Percentiles rank a stretch among this genome's conserved stretches.
phyloP scores from a whole-genome alignment of 768 basidiomycete genomes.

The Lentinula raphanica region DNA sequence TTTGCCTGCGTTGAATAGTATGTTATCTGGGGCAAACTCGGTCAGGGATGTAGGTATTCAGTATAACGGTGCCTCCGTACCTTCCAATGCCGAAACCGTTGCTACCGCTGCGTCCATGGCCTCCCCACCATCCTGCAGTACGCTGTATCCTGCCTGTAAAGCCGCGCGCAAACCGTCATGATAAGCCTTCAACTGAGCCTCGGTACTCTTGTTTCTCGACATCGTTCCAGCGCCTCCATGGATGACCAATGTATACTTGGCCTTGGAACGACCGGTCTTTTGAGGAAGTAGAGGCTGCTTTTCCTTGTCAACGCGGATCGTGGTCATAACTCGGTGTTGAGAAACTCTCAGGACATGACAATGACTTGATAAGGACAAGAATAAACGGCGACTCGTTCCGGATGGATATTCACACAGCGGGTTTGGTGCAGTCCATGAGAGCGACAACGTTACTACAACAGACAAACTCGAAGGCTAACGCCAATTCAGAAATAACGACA shows the following conservation, averaged over 20 bases:
- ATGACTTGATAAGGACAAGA: neutral
- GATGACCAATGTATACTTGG: conserved; percentile 46
- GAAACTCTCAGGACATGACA: neutral
- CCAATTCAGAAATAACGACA: neutral
- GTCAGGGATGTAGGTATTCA: no score
- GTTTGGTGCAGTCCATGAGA: neutral
- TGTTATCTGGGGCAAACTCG: conserved; percentile 45
- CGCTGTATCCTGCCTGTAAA: conserved; percentile 54
- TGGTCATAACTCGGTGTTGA: neutral
- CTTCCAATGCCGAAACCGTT: conserved; percentile 71
- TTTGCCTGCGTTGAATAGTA: conserved; percentile 74
- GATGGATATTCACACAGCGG: neutral
- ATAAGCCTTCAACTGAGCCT: conserved; percentile 55
- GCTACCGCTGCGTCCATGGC: conserved; percentile 80
- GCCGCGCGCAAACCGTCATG: conserved; percentile 49
- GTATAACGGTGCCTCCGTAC: no score
- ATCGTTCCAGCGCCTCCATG: conserved; percentile 82
- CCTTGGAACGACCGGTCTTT: neutral
- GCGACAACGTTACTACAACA: no score
- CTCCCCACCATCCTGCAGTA: conserved; percentile 65
- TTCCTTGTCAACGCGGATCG: neutral
- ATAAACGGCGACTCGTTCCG: neutral
- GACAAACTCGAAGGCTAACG: no score
- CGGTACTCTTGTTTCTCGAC: conserved; percentile 49
- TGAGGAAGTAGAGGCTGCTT: neutral